Conservation (phyloP, 257 asterid genomes). For the Solanum commersonii region DNA sequence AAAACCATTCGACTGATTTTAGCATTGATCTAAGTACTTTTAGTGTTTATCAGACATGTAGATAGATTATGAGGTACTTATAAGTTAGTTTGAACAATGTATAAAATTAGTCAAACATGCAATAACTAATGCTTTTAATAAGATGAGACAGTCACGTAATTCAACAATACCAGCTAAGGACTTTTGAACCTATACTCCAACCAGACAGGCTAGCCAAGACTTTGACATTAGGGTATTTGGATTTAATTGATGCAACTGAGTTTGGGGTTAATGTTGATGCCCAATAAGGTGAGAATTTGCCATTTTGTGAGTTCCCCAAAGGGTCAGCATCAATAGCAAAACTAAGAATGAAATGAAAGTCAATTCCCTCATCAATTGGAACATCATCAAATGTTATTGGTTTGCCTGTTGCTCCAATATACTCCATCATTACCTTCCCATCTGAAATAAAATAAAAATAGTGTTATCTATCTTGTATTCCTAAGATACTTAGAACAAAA, state of each 20-base stretch:
- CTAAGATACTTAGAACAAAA: no score
- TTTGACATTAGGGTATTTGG: constrained; percentile 45
- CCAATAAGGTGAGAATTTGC: constrained; percentile 57
- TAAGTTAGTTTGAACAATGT: not conserved
- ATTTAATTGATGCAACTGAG: constrained; percentile 35
- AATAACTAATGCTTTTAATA: not conserved
- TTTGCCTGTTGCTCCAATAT: constrained; percentile 66
- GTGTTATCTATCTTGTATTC: no score
- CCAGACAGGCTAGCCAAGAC: constrained; percentile 75
- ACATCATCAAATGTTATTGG: constrained; percentile 28
- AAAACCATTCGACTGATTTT: no score
- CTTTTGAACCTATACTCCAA: constrained; percentile 44
- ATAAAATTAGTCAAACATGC: not conserved
- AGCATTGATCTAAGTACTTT: not conserved
- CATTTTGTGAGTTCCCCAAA: constrained; percentile 46
- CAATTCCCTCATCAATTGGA: constrained; percentile 39
- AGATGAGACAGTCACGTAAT: not conserved
- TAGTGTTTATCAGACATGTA: not conserved
- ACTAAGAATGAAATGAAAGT: constrained; percentile 61
- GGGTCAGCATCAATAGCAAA: constrained; percentile 63
- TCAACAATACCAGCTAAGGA: constrained; percentile 36
- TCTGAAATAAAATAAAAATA: constrained; percentile 11
- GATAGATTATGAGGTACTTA: not conserved
- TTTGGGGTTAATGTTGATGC: constrained; percentile 38
- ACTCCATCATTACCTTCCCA: constrained; percentile 77